Conservation (phyloP, 1,284 basidiomycete genomes). For the Ceratobasidium sp. region DNA sequence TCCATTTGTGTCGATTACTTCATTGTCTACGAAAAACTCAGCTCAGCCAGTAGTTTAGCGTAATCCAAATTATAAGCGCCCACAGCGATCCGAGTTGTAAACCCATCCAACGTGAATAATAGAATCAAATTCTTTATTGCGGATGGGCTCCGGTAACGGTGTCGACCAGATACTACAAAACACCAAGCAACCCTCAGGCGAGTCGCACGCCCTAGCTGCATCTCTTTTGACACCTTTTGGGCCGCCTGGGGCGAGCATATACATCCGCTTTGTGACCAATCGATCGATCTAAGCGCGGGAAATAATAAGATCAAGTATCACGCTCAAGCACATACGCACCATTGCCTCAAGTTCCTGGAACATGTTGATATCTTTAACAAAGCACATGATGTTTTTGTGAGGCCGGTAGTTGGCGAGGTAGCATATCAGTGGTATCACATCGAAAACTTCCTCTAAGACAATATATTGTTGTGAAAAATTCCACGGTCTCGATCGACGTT, state of each 20-base stretch:
- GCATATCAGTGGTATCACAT: slow-evolving; percentile 18
- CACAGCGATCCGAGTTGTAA: background rate
- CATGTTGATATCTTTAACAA: background rate
- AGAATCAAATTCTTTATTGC: background rate
- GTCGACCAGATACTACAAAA: slow-evolving; percentile 3
- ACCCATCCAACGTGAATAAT: slow-evolving; percentile 22
- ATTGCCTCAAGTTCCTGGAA: background rate
- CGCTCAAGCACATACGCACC: background rate
- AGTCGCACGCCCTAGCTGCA: background rate
- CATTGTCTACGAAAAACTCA: background rate
- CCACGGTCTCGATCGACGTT: background rate
- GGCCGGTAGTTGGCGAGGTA: background rate
- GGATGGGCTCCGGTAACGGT: background rate
- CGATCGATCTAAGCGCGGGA: background rate
- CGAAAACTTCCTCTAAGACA: slow-evolving; percentile 17
- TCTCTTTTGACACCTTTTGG: background rate
- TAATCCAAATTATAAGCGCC: too few species aligned
- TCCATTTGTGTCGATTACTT: background rate
- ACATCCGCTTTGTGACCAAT: background rate
- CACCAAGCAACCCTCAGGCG: background rate
- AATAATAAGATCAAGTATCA: background rate
- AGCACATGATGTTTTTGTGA: slow-evolving; percentile 5
- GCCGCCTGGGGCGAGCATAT: background rate
- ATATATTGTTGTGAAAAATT: slow-evolving; percentile 12
- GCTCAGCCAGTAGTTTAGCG: too few species aligned